Base-by-base conservation (phyloP, 352 stramenopile genomes). In the Globisporangium heterothallicum region DNA sequence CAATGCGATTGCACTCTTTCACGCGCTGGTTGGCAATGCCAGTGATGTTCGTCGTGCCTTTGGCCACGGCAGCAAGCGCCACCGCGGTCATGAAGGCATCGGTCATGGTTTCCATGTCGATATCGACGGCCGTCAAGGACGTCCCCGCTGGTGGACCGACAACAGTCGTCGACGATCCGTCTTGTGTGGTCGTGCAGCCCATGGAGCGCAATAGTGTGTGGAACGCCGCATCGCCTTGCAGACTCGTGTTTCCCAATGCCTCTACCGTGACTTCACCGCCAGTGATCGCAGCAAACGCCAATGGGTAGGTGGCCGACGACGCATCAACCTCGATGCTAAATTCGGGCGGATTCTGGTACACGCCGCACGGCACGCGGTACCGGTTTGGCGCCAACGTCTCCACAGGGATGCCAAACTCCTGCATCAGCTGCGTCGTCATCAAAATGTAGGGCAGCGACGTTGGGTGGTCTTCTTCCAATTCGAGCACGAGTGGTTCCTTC, bases 11-110 rank as follows among this genome's bases (percentile, higher is more conserved):
- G 51, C 95, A 98, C 70, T 99, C 95, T 74, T 99, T 99, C 19
- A 99, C 85, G 40, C 96, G 86, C 88, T 97, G 98, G 59, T 97
- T 98, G n/a, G 97, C 97, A 40, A 99, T 97, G 59, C 98, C 97
- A 32, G 92, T 91, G 78, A 99, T 99, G 6, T 89, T 96, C 7
- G 94, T 99, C 18, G 88, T 96, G 52, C 96, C 96, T 26, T 98
- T 80, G 0, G 94, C 95, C 59, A 98, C 97, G 2, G 98, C 78
- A 6, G 92, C 95, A 24, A 97, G 86, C 14, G 97, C 93, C 4
- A 96, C 95, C 13, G 98, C 78, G 25, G 95, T 99, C 96, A 99
- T 99, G 52, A 97, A 97, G 44, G 95, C 95, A 74, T 99, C 96
- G 7, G 96, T 97, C 74, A 99, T 99, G 6, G 95, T 94, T 46